Evolutionary conservation across 352 stramenopile genomes (phyloP).

Genomic region (Globisporangium canariense): DNA sequence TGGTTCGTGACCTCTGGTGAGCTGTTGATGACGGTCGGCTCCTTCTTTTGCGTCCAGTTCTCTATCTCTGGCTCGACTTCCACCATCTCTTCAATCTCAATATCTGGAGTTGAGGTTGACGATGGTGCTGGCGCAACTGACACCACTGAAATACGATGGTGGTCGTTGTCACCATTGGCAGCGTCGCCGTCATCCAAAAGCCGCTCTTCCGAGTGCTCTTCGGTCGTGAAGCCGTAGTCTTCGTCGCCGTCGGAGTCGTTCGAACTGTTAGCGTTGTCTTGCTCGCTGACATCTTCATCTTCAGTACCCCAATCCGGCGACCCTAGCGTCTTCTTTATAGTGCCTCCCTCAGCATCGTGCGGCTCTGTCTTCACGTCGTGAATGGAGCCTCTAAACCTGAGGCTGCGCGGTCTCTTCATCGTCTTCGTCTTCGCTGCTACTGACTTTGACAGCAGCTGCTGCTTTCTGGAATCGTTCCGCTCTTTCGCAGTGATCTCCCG

Average conservation of each 20-base stretch:
- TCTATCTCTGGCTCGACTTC: neutral
- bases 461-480: neutral
- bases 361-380: neutral
- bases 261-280: neutral
- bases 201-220: conserved; percentile 12
- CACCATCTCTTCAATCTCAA: neutral
- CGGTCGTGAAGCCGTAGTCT: conserved; percentile 12
- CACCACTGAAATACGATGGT: neutral
- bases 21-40: neutral
- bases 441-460: neutral
- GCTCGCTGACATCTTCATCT: neutral
- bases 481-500: conserved; percentile 7
- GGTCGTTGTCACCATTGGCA: neutral
- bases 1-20: neutral
- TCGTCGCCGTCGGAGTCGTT: conserved; percentile 1
- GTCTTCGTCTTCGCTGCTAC: neutral
- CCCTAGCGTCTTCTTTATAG: too few relatives aligned
- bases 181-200: neutral
- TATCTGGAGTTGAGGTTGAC: neutral
- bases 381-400: neutral
- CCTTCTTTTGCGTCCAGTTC: neutral
- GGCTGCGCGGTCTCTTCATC: neutral
- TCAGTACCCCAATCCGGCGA: neutral
- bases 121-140: neutral
- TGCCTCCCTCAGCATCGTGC: neutral